Conservation (phyloP, 345 rosid species). For the Toxicodendron radicans region DNA sequence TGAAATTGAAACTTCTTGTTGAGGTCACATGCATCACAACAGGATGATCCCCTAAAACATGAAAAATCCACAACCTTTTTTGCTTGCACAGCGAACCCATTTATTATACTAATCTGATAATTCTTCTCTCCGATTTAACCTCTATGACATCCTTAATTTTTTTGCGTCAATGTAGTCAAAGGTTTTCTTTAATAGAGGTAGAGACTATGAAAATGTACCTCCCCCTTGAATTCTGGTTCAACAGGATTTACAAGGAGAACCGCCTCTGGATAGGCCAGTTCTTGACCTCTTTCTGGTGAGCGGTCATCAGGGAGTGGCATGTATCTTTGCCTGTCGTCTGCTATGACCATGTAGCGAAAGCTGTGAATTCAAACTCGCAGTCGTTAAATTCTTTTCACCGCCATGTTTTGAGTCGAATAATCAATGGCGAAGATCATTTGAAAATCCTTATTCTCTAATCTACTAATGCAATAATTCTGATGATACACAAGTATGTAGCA, state of each 20-base stretch:
- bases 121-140: too few relatives aligned
- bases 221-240: conserved; percentile 73
- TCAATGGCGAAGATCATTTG: background rate
- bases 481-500: background rate
- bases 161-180: too few relatives aligned
- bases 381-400: background rate
- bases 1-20: conserved; percentile 18
- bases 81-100: too few relatives aligned
- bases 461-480: background rate
- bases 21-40: background rate
- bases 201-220: conserved; percentile 37
- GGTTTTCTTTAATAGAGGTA: background rate
- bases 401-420: background rate
- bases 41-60: background rate
- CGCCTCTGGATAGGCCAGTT: conserved; percentile 79
- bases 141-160: too few relatives aligned
- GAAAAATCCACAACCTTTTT: too few relatives aligned
- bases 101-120: too few relatives aligned
- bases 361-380: conserved; percentile 30
- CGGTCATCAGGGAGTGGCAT: conserved; percentile 95
- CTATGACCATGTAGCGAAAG: conserved; percentile 83
- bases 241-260: conserved; percentile 71
- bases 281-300: conserved; percentile 53
- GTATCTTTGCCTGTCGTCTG: conserved; percentile 73
- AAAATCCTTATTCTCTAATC: too few relatives aligned